Base-by-base conservation (phyloP, 495 filamentous ascomycete genomes). In the Tuber borchii region DNA sequence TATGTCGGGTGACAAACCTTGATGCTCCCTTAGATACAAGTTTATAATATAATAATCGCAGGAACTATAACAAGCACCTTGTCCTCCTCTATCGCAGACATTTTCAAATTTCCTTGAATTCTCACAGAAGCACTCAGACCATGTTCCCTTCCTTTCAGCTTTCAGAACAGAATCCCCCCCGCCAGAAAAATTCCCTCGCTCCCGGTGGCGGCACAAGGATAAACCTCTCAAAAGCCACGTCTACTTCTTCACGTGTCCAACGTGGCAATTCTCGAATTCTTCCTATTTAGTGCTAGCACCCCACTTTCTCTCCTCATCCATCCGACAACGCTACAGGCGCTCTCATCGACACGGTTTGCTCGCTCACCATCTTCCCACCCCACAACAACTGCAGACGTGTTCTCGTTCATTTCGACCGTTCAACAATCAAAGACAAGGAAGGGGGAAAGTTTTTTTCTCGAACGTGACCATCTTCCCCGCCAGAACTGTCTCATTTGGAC, bases 211-310 rank as follows among this genome's bases (percentile, higher is more conserved):
- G 56, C 26, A 19, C 26, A 65, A 19, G 26, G 56, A 16, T 65
- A 65, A 34, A 65, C 56, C 56, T 65, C 56, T 65, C 26, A 34
- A 34, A 65, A 65, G 56, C 56, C 56, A 65, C 56, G 56, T 65
- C 56, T 65, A 17, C 56, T 26, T 34, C 26, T 65, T 65, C 56
- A 65, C 56, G 56, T 65, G 56, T 65, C 56, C 56, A 65, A 65
- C 56, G 56, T 65, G 56, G 56, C 56, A 65, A 65, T 65, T 65
- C 56, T 65, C 56, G 56, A 65, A 65, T 31, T 1, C 56, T 65
- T 65, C 56, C 56, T 65, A 65, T 65, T 65, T 65, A 65, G 56
- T 65, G 16, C 56, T 65, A 65, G 56, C 56, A 65, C 26, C 19
- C 10, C 51, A 61, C 51, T 65, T 19, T 65, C 31, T 65, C 56